These are phyloP conservation scores for bread wheat (Triticum aestivum) DNA, from an alignment of 176 grass and related monocot species.

Conservation along the genomic window IWGSC_CS_RefSeq_v2.1 NC_057805.1:313766197-313766696, in stretches of 20 bases:
- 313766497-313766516: conserved; percentile 36
- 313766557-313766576: background rate
- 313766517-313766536: conserved; percentile 6
- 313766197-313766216: background rate
- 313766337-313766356: no score
- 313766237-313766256: background rate
- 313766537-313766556: conserved; percentile 36
- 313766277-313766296: background rate
- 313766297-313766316: background rate
- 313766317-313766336: background rate
- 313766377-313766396: background rate
- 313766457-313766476: conserved; percentile 30
- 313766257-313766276: background rate
- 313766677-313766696: conserved; percentile 40
- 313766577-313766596: conserved; percentile 7
- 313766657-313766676: conserved; percentile 39
- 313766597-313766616: background rate
- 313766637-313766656: conserved; percentile 13
- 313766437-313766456: conserved; percentile 20
- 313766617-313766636: conserved; percentile 19
- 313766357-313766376: no score
- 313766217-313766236: background rate
- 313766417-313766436: conserved; percentile 25
- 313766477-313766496: conserved; percentile 24
- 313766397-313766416: conserved; percentile 10